phyloP scores from a whole-genome alignment of 129 eudicot species.

The Centaurea solstitialis region DNA sequence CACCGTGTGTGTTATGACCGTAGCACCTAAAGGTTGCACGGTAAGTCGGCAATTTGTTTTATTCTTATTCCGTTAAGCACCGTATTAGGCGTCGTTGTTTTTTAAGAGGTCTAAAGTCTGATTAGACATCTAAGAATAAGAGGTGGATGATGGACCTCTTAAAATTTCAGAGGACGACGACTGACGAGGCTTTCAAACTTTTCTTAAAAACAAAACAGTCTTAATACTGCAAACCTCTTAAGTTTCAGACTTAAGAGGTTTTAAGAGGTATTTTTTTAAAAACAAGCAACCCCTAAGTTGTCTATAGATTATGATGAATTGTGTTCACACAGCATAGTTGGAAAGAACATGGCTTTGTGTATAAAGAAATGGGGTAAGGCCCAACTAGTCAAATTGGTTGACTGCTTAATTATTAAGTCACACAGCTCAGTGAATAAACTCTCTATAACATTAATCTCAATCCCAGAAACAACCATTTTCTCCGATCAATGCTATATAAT shows the following conservation, averaged over 20 bases:
- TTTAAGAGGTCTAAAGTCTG: too few species aligned
- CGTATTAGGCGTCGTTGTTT: neutral
- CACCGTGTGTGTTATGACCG: slow-evolving; percentile 68
- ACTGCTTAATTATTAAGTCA: neutral
- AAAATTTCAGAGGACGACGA: too few species aligned
- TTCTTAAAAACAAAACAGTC: too few species aligned
- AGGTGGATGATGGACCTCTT: too few species aligned
- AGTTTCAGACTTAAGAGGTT: too few species aligned
- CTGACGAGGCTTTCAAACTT: too few species aligned
- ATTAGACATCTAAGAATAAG: too few species aligned
- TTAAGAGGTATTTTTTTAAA: too few species aligned
- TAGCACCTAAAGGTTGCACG: slow-evolving; percentile 72
- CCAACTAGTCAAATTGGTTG: neutral
- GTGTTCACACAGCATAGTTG: neutral
- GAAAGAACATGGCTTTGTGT: neutral
- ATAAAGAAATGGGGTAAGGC: neutral
- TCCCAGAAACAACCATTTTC: neutral
- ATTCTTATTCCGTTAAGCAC: neutral
- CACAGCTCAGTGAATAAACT: neutral
- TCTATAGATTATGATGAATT: neutral
- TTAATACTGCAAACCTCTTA: too few species aligned
- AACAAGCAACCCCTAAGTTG: neutral
- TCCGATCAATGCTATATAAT: too few species aligned
- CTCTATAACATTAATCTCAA: neutral
- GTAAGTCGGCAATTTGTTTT: slow-evolving; percentile 25